Conservation (phyloP, 2,329 filamentous ascomycete species). For the Plenodomus biglobosus region DNA sequence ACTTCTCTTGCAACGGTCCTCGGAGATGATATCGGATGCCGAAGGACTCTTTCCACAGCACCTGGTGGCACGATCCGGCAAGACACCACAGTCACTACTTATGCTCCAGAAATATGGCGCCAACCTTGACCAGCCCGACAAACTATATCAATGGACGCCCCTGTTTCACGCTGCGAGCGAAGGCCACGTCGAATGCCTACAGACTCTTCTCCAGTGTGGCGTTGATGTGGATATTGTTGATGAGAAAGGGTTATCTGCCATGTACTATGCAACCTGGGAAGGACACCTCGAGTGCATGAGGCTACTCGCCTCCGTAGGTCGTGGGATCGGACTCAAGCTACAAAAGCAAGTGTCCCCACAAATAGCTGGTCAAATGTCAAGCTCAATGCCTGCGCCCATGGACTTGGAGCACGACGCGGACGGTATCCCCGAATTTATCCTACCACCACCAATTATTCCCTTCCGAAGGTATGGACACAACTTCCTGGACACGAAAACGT, state of each 20-base stretch:
- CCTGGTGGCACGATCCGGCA: conserved; percentile 85
- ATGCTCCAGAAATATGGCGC: conserved; percentile 83
- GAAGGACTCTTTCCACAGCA: conserved; percentile 98
- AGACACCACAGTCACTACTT: conserved; percentile 75
- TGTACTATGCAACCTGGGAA: conserved; percentile 99
- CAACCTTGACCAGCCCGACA: conserved; percentile 88
- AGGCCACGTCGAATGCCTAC: conserved; percentile 85
- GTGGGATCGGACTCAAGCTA: conserved; percentile 35
- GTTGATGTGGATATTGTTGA: conserved; percentile 79
- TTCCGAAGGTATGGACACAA: conserved; percentile 95
- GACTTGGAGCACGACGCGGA: conserved; percentile 74
- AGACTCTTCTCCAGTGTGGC: conserved; percentile 75
- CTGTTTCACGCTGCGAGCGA: conserved; percentile 96
- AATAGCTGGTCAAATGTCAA: conserved; percentile 45
- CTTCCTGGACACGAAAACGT: conserved; percentile 96
- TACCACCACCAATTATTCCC: conserved; percentile 95
- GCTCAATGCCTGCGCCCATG: conserved; percentile 44
- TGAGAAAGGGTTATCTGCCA: conserved; percentile 88
- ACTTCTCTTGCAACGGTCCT: conserved; percentile 76
- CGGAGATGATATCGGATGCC: conserved; percentile 85
- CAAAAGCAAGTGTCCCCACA: conserved; percentile 45
- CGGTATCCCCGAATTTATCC: conserved; percentile 85
- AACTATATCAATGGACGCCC: conserved; percentile 96
- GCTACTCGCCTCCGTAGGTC: conserved; percentile 65
- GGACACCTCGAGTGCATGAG: conserved; percentile 94